Conservation (phyloP, 2,329 filamentous ascomycete genomes). For the Cercospora nicotianae region DNA sequence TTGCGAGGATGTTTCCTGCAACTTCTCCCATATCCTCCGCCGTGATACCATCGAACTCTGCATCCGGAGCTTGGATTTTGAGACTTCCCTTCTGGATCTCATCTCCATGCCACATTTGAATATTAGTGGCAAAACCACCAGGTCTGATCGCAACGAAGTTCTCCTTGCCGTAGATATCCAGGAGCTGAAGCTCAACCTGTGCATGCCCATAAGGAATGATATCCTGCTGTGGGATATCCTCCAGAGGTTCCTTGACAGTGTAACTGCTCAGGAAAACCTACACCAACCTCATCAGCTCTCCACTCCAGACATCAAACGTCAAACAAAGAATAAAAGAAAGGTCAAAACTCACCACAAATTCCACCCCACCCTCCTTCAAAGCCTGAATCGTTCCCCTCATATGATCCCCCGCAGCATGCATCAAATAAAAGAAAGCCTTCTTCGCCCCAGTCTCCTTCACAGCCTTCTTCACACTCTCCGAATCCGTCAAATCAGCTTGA, state of each 20-base stretch:
- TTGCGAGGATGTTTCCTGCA: constrained; percentile 43
- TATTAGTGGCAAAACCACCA: constrained; percentile 49
- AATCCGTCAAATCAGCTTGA: constrained; percentile 49
- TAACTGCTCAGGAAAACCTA: constrained; percentile 46
- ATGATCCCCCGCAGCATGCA: constrained; percentile 38
- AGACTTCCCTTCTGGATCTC: constrained; percentile 39
- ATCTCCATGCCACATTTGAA: constrained; percentile 28
- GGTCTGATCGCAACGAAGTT: constrained; percentile 47
- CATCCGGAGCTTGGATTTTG: constrained; percentile 36
- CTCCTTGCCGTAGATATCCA: constrained; percentile 43
- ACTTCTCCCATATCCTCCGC: constrained; percentile 51
- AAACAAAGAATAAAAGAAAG: too few species aligned
- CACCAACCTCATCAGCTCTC: neutral
- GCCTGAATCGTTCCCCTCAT: constrained; percentile 47
- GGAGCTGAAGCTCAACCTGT: constrained; percentile 47
- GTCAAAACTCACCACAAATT: constrained; percentile 44
- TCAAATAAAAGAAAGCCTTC: constrained; percentile 52
- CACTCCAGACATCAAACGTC: too few species aligned
- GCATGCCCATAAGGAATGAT: constrained; percentile 47
- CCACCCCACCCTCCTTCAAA: constrained; percentile 48
- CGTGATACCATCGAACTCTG: constrained; percentile 44
- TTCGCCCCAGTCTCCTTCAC: constrained; percentile 48
- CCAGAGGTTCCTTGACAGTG: constrained; percentile 32
- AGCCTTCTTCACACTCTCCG: constrained; percentile 44
- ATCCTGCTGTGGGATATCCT: constrained; percentile 33